These are phyloP conservation scores for Hyparrhenia diplandra DNA, from an alignment of 176 grass and related monocot species.

Conservation along the genomic window DNA sequence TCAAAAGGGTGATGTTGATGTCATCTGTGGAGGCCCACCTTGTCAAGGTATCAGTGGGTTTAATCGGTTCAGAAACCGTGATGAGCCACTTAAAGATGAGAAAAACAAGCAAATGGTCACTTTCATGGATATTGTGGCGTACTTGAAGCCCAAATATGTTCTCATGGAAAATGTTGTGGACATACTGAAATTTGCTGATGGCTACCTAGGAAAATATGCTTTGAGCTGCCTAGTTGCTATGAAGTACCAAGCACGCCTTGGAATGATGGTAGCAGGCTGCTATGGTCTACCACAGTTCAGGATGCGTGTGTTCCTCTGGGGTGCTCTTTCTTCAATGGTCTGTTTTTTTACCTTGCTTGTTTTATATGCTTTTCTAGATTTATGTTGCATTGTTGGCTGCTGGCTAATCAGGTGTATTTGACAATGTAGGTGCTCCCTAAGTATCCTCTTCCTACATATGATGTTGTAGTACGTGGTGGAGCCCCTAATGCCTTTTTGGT, in stretches of 20 bases:
- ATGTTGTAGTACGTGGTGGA: conserved; percentile 62
- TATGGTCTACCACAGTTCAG: conserved; percentile 87
- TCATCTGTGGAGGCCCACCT: conserved; percentile 80
- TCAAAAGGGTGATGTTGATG: conserved; percentile 62
- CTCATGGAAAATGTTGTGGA: conserved; percentile 95
- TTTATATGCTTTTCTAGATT: neutral
- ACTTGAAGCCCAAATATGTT: conserved; percentile 76
- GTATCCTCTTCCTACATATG: conserved; percentile 77
- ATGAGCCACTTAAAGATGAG: conserved; percentile 67
- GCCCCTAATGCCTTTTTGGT: conserved; percentile 73
- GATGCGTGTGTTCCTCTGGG: conserved; percentile 76
- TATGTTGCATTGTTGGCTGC: neutral
- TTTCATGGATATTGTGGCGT: conserved; percentile 75
- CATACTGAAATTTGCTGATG: conserved; percentile 78
- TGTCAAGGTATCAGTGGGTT: conserved; percentile 95
- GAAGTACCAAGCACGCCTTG: conserved; percentile 79
- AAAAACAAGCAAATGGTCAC: conserved; percentile 88
- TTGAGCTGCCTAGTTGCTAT: conserved; percentile 64
- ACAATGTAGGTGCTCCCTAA: conserved; percentile 56
- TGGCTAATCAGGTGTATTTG: neutral
- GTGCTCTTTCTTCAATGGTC: conserved; percentile 72
- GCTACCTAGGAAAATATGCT: conserved; percentile 71
- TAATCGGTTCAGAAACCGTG: conserved; percentile 75
- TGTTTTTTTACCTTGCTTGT: neutral
- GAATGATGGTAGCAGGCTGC: conserved; percentile 74